These are phyloP conservation scores for Scenedesmus sp. DNA, from an alignment of 163 green algal genomes.

Conservation along the genomic window DNA sequence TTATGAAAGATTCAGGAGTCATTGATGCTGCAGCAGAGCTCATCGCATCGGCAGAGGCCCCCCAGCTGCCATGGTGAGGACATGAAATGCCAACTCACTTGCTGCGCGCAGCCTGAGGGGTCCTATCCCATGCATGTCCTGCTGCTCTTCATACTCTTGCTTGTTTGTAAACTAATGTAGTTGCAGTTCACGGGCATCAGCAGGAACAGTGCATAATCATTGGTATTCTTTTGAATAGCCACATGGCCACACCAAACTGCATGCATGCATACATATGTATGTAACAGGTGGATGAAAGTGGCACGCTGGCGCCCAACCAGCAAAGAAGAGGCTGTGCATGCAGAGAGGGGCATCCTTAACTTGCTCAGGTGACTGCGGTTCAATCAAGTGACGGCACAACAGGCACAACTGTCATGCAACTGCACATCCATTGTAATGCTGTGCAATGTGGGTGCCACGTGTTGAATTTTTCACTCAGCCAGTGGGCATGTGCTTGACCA, in stretches of 20 bases:
- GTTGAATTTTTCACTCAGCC: neutral
- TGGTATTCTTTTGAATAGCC: too few relatives aligned
- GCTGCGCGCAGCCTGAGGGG: neutral
- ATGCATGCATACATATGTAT: neutral
- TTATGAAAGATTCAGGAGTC: neutral
- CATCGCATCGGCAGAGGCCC: slow-evolving; percentile 16
- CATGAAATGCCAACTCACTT: neutral
- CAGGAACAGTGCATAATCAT: too few relatives aligned
- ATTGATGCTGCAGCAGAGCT: neutral
- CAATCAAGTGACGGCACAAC: neutral
- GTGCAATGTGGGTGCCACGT: too few relatives aligned
- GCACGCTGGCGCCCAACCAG: slow-evolving; percentile 78
- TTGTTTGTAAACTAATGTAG: too few relatives aligned
- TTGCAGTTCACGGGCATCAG: too few relatives aligned
- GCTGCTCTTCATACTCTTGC: neutral
- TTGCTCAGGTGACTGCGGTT: slow-evolving; percentile 50
- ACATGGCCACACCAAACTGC: neutral
- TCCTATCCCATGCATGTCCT: neutral
- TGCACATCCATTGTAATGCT: neutral
- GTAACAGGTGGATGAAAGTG: slow-evolving; percentile 70
- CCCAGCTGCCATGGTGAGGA: slow-evolving; percentile 39
- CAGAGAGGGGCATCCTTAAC: slow-evolving; percentile 70
- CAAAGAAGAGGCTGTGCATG: slow-evolving; percentile 62
- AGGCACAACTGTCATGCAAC: neutral
- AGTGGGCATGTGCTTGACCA: neutral